These are phyloP conservation scores for Cytospora leucostoma DNA, from an alignment of 2,329 filamentous ascomycete species.

Conservation along the genomic window DNA sequence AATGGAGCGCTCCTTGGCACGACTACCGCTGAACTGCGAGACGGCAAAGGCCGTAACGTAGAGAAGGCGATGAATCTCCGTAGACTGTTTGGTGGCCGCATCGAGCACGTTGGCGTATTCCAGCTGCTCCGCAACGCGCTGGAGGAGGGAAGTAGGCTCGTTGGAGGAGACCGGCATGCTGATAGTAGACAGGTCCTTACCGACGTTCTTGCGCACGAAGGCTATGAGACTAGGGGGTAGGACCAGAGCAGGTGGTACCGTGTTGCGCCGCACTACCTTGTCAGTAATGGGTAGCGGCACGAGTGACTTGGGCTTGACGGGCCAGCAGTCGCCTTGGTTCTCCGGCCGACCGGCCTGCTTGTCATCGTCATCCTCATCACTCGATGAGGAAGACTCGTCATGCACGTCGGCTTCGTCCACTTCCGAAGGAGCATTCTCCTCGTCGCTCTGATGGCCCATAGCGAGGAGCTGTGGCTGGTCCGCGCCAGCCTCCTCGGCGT, in stretches of 20 bases:
- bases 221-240: slow-evolving; percentile 88
- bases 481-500: slow-evolving; percentile 70
- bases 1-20: slow-evolving; percentile 86
- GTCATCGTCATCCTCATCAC: slow-evolving; percentile 59
- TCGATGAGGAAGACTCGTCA: slow-evolving; percentile 61
- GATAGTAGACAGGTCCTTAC: slow-evolving; percentile 94
- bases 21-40: slow-evolving; percentile 77
- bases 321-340: slow-evolving; percentile 67
- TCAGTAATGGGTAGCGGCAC: slow-evolving; percentile 73
- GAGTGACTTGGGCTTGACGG: slow-evolving; percentile 73
- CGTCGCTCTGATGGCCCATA: slow-evolving; percentile 70
- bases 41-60: slow-evolving; percentile 90
- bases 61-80: slow-evolving; percentile 69
- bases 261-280: slow-evolving; percentile 64
- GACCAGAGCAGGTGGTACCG: slow-evolving; percentile 72
- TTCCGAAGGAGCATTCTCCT: slow-evolving; percentile 59
- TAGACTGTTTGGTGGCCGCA: slow-evolving; percentile 64
- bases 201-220: slow-evolving; percentile 94
- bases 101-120: slow-evolving; percentile 89
- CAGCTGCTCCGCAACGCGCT: slow-evolving; percentile 85
- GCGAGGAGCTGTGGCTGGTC: slow-evolving; percentile 68
- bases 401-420: slow-evolving; percentile 60
- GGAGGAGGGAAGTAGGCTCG: slow-evolving; percentile 84
- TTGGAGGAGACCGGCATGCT: slow-evolving; percentile 98
- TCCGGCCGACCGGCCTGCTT: slow-evolving; percentile 54